Conservation (phyloP, 345 rosid species). For the Carallia pectinifolia region DNA sequence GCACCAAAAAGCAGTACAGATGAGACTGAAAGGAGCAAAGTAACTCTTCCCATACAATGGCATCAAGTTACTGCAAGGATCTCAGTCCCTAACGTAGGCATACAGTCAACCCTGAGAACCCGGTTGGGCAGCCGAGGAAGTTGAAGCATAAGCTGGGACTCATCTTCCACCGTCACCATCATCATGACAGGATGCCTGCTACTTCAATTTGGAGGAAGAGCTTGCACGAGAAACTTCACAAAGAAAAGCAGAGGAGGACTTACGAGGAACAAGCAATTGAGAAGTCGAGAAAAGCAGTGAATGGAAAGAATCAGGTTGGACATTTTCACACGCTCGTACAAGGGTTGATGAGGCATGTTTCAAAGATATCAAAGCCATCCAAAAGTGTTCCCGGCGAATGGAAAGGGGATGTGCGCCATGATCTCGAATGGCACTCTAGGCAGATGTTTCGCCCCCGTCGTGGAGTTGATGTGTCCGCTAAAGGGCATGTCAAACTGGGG, state of each 20-base stretch:
- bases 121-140: conserved; percentile 44
- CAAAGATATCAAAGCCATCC: conserved; percentile 38
- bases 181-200: not conserved
- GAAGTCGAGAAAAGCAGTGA: conserved; percentile 19
- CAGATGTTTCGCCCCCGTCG: conserved; percentile 32
- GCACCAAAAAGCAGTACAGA: not conserved
- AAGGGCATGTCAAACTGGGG: conserved; percentile 38
- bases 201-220: conserved; percentile 54
- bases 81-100: not conserved
- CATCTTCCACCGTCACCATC: conserved; percentile 54
- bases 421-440: conserved; percentile 35
- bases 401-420: not conserved
- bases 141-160: conserved; percentile 59
- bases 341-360: conserved; percentile 48
- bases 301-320: conserved; percentile 35
- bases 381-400: not conserved
- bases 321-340: conserved; percentile 45
- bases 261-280: conserved; percentile 17
- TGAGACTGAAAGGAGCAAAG: not conserved
- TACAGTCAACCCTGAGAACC: conserved; percentile 1
- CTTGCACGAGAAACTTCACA: conserved; percentile 27
- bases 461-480: conserved; percentile 37
- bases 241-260: conserved; percentile 17
- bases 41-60: not conserved
- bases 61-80: not conserved